phyloP scores from a whole-genome alignment of 345 rosid species.

The Viola odorata region DNA sequence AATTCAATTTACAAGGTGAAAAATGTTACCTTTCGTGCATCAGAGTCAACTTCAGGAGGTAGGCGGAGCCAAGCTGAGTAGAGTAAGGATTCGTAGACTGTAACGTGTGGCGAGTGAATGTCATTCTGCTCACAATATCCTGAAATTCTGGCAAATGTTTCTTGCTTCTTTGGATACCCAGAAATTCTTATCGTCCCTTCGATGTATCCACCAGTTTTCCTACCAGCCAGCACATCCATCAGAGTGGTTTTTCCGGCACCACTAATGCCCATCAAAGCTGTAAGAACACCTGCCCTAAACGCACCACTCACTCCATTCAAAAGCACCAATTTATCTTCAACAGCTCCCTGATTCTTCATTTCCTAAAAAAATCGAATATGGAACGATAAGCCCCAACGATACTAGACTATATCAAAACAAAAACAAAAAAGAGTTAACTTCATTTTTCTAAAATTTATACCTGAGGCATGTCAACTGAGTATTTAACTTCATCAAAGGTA shows the following conservation, averaged over 20 bases:
- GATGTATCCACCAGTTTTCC: slow-evolving; percentile 75
- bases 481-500: slow-evolving; percentile 47
- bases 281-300: slow-evolving; percentile 79
- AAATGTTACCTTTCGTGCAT: slow-evolving; percentile 45
- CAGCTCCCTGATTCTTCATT: slow-evolving; percentile 55
- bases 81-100: slow-evolving; percentile 66
- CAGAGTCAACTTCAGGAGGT: slow-evolving; percentile 38
- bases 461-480: slow-evolving; percentile 79
- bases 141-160: slow-evolving; percentile 73
- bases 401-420: background rate
- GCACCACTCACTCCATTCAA: slow-evolving; percentile 73
- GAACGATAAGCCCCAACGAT: no score
- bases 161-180: slow-evolving; percentile 72
- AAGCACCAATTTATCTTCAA: slow-evolving; percentile 54
- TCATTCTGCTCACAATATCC: slow-evolving; percentile 80
- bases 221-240: slow-evolving; percentile 87
- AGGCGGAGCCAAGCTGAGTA: slow-evolving; percentile 78
- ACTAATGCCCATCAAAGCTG: slow-evolving; percentile 73
- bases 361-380: slow-evolving; percentile 28
- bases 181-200: slow-evolving; percentile 63
- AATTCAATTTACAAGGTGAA: no score
- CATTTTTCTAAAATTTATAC: slow-evolving; percentile 23
- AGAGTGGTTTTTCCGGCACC: slow-evolving; percentile 89
- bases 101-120: slow-evolving; percentile 74
- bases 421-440: background rate